Conservation (phyloP, 306 rosid genomes). For the Rubus idaeus region DNA sequence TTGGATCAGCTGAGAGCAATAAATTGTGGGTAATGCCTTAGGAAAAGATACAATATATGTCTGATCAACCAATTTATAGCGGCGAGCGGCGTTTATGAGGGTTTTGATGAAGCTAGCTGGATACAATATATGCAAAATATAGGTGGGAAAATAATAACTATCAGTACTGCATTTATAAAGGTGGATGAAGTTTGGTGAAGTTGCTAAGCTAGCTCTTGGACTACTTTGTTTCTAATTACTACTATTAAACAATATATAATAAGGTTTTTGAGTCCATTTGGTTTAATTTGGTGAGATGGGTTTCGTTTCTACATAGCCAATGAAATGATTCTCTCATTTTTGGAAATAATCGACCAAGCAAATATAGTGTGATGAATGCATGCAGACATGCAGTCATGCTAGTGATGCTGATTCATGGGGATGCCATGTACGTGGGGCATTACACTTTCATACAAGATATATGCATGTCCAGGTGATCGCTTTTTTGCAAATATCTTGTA, state of each 20-base stretch:
- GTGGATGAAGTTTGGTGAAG: slow-evolving; percentile 49
- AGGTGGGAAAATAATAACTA: slow-evolving; percentile 3
- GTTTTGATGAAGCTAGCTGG: slow-evolving; percentile 3
- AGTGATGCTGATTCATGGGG: no score
- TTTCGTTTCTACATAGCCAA: neutral
- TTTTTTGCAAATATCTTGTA: no score
- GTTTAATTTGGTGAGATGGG: neutral
- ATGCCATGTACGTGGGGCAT: no score
- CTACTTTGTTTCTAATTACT: neutral
- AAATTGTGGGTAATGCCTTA: slow-evolving; percentile 30
- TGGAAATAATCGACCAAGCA: no score
- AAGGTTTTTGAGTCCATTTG: no score
- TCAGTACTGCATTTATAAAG: slow-evolving; percentile 38
- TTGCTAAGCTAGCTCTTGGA: neutral
- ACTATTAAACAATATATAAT: no score
- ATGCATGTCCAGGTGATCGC: no score
- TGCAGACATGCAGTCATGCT: no score
- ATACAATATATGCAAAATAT: slow-evolving; percentile 8
- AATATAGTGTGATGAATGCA: no score
- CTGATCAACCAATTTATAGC: slow-evolving; percentile 16
- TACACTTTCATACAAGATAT: no score
- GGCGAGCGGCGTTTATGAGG: slow-evolving; percentile 30
- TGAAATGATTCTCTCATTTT: no score
- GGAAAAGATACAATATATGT: slow-evolving; percentile 10
- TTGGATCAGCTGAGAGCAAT: slow-evolving; percentile 57